Evolutionary conservation across 2,329 filamentous ascomycete genomes (phyloP), one percentile per base, ranked within the genome.

Genomic region (Rosellinia necatrix): DNA sequence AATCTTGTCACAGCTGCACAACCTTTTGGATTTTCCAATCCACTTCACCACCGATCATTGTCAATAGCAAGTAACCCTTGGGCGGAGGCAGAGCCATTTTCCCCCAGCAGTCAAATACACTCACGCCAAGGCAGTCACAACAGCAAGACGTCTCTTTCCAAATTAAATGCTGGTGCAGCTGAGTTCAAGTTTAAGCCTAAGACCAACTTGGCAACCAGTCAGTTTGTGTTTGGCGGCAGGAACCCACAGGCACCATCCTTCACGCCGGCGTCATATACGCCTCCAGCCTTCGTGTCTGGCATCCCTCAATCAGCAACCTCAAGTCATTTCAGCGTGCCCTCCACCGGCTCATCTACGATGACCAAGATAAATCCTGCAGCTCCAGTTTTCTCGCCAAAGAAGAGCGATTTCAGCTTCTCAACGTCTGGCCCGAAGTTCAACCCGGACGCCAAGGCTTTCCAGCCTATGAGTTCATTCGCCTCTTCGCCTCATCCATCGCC

Each of bases 131-230:
- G 78, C 9, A 83, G 81, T 61, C 89, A 92, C 67, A 81, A 78
- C 15, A 88, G 86, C 68, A 90, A 88, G 65, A 78, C 86, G 3
- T 92, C 85, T 0, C 73, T 87, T 38, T 91, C 91, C 1, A 92
- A 87, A 64, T 82, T 97, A 64, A 97, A 97, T 66, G 92, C 96
- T 25, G 85, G 88, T 60, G 93, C 93, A 0, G 89, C 92, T 42
- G 91, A 94, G 68, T 97, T 97, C 78, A 91, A 88, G 65, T 93
- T 93, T 73, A 83, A 84, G 59, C 82, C 82, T 7, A 71, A 74
- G 2, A 81, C 71, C 65, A 74, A 73, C 22, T 85, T 84, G 65
- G 75, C 78, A 32, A 77, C 80, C 29, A 71, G 74, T 13, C 73
- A 79, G 49, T 83, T 84, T 66, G 75, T 75, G 34, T 84, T 84